Evolutionary conservation across 2,329 filamentous ascomycete genomes (phyloP).

Genomic region (Lomentospora prolificans): DNA sequence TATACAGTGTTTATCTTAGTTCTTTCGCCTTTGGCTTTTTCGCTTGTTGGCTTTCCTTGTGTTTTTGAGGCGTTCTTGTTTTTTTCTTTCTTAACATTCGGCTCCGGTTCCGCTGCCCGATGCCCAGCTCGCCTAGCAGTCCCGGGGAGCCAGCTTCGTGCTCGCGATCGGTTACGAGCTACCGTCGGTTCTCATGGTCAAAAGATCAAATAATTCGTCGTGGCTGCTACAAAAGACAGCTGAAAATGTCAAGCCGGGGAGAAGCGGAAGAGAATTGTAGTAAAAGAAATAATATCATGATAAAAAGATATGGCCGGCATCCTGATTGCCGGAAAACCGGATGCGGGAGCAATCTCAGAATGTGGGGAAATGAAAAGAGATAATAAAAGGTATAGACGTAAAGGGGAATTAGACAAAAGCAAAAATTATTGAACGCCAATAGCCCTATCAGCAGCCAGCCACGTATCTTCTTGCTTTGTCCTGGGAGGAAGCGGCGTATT

Average conservation of each 20-base stretch:
- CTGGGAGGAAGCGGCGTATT: slow-evolving; percentile 55
- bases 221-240: not conserved
- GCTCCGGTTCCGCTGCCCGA: not conserved
- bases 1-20: not conserved
- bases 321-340: not conserved
- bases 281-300: slow-evolving; percentile 2
- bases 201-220: not conserved
- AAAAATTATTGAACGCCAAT: slow-evolving; percentile 5
- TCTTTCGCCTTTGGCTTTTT: not conserved
- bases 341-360: not conserved
- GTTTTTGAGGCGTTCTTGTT: slow-evolving; percentile 4
- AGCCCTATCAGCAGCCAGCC: slow-evolving; percentile 43
- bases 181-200: not conserved
- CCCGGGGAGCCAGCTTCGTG: not conserved
- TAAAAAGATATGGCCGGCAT: not conserved
- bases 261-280: slow-evolving; percentile 3
- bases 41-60: not conserved
- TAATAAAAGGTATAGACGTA: slow-evolving; percentile 3
- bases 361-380: not conserved
- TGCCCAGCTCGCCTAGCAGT: not conserved
- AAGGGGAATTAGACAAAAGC: slow-evolving; percentile 1
- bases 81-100: not conserved
- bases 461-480: slow-evolving; percentile 80
- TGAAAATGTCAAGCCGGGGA: not conserved
- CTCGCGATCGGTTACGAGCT: not conserved